Evolutionary conservation across 116 monocot species (phyloP).

Genomic region (Zostera marina): DNA sequence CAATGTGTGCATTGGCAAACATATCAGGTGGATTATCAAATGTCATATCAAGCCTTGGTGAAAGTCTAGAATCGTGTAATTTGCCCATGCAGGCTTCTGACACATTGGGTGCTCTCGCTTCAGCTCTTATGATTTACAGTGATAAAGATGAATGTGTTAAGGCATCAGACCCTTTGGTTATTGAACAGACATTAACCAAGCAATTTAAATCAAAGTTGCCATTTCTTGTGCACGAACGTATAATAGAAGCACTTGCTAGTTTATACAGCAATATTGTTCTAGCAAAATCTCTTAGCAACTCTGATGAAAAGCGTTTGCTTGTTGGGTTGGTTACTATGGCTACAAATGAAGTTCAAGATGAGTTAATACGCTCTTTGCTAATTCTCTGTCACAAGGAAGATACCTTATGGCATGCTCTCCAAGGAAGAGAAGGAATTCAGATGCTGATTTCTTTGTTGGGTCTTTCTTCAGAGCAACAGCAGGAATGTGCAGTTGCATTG

Average conservation of each 20-base stretch:
- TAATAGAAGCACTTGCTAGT: constrained; percentile 88
- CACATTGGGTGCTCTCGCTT: constrained; percentile 90
- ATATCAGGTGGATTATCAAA: constrained; percentile 93
- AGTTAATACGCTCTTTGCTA: constrained; percentile 66
- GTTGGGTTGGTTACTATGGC: constrained; percentile 95
- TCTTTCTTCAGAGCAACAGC: constrained; percentile 95
- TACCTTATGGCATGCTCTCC: constrained; percentile 77
- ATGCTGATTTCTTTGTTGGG: constrained; percentile 93
- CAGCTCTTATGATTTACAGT: constrained; percentile 97
- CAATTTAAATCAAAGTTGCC: constrained; percentile 61
- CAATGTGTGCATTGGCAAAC: constrained; percentile 96
- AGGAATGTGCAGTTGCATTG: constrained; percentile 91
- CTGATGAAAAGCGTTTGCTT: constrained; percentile 87
- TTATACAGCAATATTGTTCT: constrained; percentile 80
- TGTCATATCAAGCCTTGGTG: constrained; percentile 95
- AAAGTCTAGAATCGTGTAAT: constrained; percentile 83
- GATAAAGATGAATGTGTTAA: constrained; percentile 64
- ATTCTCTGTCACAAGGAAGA: constrained; percentile 60
- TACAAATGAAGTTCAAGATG: constrained; percentile 63
- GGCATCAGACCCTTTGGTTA: constrained; percentile 56
- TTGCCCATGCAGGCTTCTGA: constrained; percentile 74
- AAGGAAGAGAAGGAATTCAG: constrained; percentile 87
- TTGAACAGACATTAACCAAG: constrained; percentile 72
- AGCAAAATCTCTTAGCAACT: constrained; percentile 35
- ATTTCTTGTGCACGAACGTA: constrained; percentile 80